These are phyloP conservation scores for Colletotrichum agaves DNA, from an alignment of 2,329 filamentous ascomycete genomes.

Conservation along the genomic window DNA sequence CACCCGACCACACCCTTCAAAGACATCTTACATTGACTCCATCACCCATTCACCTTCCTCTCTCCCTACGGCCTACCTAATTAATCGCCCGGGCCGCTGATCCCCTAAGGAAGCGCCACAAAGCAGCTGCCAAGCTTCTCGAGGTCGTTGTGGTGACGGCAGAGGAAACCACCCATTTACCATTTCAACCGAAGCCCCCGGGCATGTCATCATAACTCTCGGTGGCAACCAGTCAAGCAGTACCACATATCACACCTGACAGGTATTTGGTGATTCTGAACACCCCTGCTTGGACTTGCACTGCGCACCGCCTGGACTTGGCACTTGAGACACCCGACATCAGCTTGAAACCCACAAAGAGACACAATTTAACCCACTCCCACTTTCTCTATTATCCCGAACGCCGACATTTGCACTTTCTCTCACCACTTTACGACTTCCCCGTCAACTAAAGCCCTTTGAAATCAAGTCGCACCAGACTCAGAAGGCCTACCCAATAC, in stretches of 20 bases:
- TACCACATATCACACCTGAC: conserved; percentile 32
- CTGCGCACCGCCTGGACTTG: conserved; percentile 20
- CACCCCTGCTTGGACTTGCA: conserved; percentile 27
- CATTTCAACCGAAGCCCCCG: not conserved
- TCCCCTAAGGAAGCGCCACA: conserved; percentile 5
- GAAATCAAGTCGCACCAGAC: not conserved
- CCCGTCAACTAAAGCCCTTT: not conserved
- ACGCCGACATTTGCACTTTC: conserved; percentile 12
- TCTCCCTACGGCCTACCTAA: not conserved
- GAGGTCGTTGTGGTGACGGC: not conserved
- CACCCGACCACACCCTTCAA: conserved; percentile 3
- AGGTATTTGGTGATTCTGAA: conserved; percentile 9
- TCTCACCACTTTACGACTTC: not conserved
- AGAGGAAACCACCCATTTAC: not conserved
- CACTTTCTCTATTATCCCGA: not conserved
- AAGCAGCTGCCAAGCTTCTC: not conserved
- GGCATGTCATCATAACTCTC: conserved; percentile 13
- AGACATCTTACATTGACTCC: conserved; percentile 5
- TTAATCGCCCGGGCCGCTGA: conserved; percentile 5
- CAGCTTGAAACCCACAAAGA: conserved; percentile 27
- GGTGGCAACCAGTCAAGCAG: conserved; percentile 25
- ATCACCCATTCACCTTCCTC: conserved; percentile 11
- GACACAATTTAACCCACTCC: conserved; percentile 26
- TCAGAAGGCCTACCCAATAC: not conserved
- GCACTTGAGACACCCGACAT: conserved; percentile 21